A percentile compares a stretch with the other conserved stretches of the same genome.
Conservation (phyloP, 495 filamentous ascomycete genomes). For the Sabuloglossum arenarium region DNA sequence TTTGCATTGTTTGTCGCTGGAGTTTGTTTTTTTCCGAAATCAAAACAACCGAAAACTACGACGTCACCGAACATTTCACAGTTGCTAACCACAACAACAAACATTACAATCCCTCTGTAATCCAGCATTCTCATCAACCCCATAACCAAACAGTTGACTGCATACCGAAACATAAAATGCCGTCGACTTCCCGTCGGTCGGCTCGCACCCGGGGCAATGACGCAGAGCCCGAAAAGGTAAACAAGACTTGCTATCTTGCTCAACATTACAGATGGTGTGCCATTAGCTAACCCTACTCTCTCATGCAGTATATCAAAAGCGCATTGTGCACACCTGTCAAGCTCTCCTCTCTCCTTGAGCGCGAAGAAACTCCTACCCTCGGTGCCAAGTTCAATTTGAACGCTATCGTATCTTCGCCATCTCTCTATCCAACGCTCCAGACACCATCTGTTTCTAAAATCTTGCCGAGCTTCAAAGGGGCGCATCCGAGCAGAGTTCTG, state of each 20-base stretch:
- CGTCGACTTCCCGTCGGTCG: neutral
- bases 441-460: constrained; percentile 22
- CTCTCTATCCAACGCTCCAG: constrained; percentile 25
- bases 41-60: neutral
- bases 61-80: neutral
- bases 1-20: neutral
- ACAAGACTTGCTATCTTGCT: neutral
- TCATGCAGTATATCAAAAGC: neutral
- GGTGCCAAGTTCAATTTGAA: neutral
- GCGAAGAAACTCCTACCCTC: constrained; percentile 14
- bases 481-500: constrained; percentile 60
- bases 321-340: constrained; percentile 5
- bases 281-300: neutral
- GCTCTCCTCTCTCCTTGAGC: constrained; percentile 24
- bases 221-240: constrained; percentile 9
- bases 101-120: neutral
- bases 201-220: neutral
- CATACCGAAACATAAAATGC: neutral
- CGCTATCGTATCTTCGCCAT: constrained; percentile 11
- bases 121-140: neutral
- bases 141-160: neutral
- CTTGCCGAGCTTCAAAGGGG: constrained; percentile 39
- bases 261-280: neutral
- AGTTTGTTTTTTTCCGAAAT: neutral
- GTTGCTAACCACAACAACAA: neutral